Evolutionary conservation across 805 yeast genomes (phyloP), one percentile per base, ranked within the genome.

Genomic region (Soucietia sequanensis): DNA sequence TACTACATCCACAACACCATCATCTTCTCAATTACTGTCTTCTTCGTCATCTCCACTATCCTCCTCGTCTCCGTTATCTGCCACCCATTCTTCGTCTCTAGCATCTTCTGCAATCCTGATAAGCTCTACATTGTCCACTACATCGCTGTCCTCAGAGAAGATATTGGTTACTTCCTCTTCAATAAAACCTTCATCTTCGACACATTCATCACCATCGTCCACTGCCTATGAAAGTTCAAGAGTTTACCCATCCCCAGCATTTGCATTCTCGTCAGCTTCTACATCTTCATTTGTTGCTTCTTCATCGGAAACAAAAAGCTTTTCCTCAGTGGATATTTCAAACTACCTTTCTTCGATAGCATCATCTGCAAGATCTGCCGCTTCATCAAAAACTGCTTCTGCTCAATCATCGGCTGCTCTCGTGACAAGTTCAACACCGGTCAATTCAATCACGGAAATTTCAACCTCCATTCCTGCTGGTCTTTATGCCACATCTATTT

Each of bases 391-490:
- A 6, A 24, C 38, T 21, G 27, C 25, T 8, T 25, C 27, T 11
- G 35, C 32, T 9, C 35, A 35, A 6, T 46, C 35, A 16, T 31
- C 38, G 7, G 15, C 31, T 10, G 17, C 31, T 6, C n/a, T 19
- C 12, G 18, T 18, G 10, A 16, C 31, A 11, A 27, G 8, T 18
- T 11, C 28, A n/a, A 14, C 28, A 13, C 14, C 23, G 5, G 7
- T 22, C 12, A 13, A 9, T 5, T 11, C 36, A 2, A 17, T 24
- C 6, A 23, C 44, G 4, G 33, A 39, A 15, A 25, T 37, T 12
- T 39, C 53, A 23, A 16, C 39, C 13, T 34, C 45, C 3, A 33
- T 47, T 11, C 58, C 59, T 23, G 29, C 47, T 5, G 58, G 58
- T 19, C 39, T 42, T 20, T 54, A 54, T 37, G 41, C 49, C 17